Evolutionary conservation across 1,139 yeast genomes (phyloP).

Genomic region (Hansenula lynferdii): DNA sequence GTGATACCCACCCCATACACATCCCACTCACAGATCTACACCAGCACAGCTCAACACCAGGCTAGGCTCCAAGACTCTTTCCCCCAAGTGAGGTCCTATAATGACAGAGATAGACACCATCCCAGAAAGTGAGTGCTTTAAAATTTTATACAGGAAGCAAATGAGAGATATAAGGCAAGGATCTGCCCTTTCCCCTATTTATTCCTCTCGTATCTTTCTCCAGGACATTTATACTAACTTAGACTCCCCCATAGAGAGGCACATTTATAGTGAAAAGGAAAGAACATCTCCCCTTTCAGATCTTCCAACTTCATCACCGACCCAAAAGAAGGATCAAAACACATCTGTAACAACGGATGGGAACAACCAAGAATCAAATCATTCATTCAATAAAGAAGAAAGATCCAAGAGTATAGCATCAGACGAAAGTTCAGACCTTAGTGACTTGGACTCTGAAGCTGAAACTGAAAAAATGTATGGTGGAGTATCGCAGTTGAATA

Average conservation of each 20-base stretch:
- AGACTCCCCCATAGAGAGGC: neutral
- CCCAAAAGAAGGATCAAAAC: neutral
- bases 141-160: too few relatives aligned
- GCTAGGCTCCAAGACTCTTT: too few relatives aligned
- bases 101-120: conserved; percentile 2
- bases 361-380: neutral
- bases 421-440: conserved; percentile 43
- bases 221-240: neutral
- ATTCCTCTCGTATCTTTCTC: too few relatives aligned
- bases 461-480: conserved; percentile 76
- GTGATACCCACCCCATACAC: too few relatives aligned
- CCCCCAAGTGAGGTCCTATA: too few relatives aligned
- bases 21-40: too few relatives aligned
- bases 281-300: conserved; percentile 3
- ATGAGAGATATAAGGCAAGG: too few relatives aligned
- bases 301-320: conserved; percentile 1
- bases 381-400: neutral
- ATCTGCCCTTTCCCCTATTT: too few relatives aligned
- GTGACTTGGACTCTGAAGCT: conserved; percentile 68
- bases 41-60: too few relatives aligned
- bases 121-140: conserved; percentile 1
- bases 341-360: neutral
- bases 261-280: conserved; percentile 1
- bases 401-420: conserved; percentile 15
- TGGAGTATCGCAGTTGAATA: conserved; percentile 34